Evolutionary conservation across 768 basidiomycete genomes (phyloP).

Genomic region (Rhodosporidiobolus sp.): DNA sequence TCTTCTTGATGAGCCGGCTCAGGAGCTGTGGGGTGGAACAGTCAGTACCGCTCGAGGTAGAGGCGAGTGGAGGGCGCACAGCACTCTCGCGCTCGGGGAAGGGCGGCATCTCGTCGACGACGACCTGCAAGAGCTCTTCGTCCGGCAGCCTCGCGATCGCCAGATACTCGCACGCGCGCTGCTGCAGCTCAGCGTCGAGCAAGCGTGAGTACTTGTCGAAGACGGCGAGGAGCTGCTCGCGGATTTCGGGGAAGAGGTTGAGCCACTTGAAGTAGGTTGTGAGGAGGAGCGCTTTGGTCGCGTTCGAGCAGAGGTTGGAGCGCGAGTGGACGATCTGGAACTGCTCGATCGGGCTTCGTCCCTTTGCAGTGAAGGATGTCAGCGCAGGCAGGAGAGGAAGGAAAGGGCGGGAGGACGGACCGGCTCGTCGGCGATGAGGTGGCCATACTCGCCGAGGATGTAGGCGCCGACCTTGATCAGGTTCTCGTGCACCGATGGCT

Average conservation of each 20-base stretch:
- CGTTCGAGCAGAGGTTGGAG: conserved; percentile 86
- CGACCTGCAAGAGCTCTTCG: conserved; percentile 85
- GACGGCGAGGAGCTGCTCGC: conserved; percentile 83
- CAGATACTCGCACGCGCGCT: conserved; percentile 96
- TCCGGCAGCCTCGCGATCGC: conserved; percentile 78
- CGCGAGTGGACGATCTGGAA: conserved; percentile 90
- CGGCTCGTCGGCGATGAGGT: conserved; percentile 89
- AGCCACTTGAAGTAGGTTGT: conserved; percentile 99
- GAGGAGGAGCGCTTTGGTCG: conserved; percentile 84
- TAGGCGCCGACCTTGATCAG: conserved; percentile 96
- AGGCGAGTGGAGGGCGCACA: conserved; percentile 48
- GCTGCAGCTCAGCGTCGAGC: conserved; percentile 93
- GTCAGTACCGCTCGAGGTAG: background rate
- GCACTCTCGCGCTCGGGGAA: conserved; percentile 94
- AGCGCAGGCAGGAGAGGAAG: background rate
- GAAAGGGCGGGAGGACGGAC: conserved; percentile 54
- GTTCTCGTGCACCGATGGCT: conserved; percentile 65
- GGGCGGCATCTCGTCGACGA: conserved; percentile 98
- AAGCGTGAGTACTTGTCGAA: conserved; percentile 98
- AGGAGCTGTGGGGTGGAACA: conserved; percentile 48
- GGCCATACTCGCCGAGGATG: conserved; percentile 96
- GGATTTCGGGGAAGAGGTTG: conserved; percentile 98
- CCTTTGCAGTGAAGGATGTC: background rate
- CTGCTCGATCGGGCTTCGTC: conserved; percentile 82
- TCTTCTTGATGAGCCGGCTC: conserved; percentile 80